Evolutionary conservation across 2,329 filamentous ascomycete genomes (phyloP), one percentile per base, ranked within the genome.

Genomic region (Zymoseptoria brevis): DNA sequence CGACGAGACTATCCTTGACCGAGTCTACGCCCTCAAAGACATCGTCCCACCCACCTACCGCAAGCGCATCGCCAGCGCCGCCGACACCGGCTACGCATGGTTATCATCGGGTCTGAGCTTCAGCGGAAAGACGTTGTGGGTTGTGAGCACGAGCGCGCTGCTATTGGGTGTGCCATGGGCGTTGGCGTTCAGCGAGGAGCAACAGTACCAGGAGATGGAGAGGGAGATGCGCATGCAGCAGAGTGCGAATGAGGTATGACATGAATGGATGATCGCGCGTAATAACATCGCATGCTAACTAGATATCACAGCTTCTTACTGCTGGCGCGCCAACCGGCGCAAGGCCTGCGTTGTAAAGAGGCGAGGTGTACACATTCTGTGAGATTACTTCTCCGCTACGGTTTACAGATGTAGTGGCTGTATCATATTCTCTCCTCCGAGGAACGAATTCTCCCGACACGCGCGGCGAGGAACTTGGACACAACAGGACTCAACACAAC

Each of bases 131-230:
- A 85, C 89, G 57, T 80, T 96, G 67, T 99, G 91, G 90, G 86
- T 96, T 58, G 79, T 99, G 60, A 90, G 87, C 76, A 96, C 92
- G 65, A 92, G 88, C 62, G 90, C 90, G 61, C 83, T 99, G 72
- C 80, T 99, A 73, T 79, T 97, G 64, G 92, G 91, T 68, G 90
- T 97, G 55, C 94, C 94, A 58, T 97, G 91, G 81, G 92, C 91
- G 60, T 81, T 99, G 67, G 93, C 91, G 60, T 93, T 91, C 74
- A 87, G 88, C 64, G 94, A 99, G 81, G 94, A 99, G 81, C 91
- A 96, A 82, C 90, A 96, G 80, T 86, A 96, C 74, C 82, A 93
- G 66, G 93, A 96, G 80, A 95, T 96, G 90, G 94, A 99, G 85
- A 86, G 91, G 76, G 93, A 96, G 80, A 91, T 92, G 84, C 87